Conservation (phyloP, 192 early-diverging fungal genomes). For the Podila minutissima region DNA sequence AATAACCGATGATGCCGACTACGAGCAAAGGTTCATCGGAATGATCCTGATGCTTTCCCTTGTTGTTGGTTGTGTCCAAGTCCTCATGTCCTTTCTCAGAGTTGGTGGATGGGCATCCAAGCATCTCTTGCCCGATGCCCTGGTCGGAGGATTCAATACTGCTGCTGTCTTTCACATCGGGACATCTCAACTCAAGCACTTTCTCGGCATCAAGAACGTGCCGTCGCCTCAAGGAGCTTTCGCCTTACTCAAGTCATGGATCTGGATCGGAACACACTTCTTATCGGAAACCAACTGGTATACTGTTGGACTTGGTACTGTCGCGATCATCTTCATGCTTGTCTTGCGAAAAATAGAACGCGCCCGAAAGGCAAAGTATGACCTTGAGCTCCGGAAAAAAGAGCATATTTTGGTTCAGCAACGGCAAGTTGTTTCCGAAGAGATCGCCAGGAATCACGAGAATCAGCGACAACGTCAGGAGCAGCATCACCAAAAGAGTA, state of each 20-base stretch:
- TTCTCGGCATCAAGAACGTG: slow-evolving; percentile 39
- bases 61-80: slow-evolving; percentile 40
- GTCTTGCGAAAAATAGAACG: slow-evolving; percentile 26
- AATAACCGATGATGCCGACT: slow-evolving; percentile 13
- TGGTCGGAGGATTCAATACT: slow-evolving; percentile 50
- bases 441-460: slow-evolving; percentile 18
- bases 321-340: slow-evolving; percentile 45
- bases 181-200: slow-evolving; percentile 47
- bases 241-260: slow-evolving; percentile 43
- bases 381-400: slow-evolving; percentile 26
- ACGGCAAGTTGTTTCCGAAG: slow-evolving; percentile 29
- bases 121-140: slow-evolving; percentile 40
- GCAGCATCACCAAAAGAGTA: slow-evolving; percentile 20
- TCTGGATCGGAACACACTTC: slow-evolving; percentile 25
- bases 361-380: slow-evolving; percentile 23
- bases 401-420: slow-evolving; percentile 37
- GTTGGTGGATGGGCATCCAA: slow-evolving; percentile 50
- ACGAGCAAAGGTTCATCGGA: slow-evolving; percentile 37
- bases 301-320: slow-evolving; percentile 27
- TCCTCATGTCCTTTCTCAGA: slow-evolving; percentile 40
- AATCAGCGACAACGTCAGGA: slow-evolving; percentile 17
- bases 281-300: slow-evolving; percentile 35
- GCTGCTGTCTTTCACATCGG: slow-evolving; percentile 53
- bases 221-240: slow-evolving; percentile 35
- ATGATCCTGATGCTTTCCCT: slow-evolving; percentile 50